phyloP scores from a whole-genome alignment of 2,329 filamentous ascomycete species.

The Trichoderma polysporum region DNA sequence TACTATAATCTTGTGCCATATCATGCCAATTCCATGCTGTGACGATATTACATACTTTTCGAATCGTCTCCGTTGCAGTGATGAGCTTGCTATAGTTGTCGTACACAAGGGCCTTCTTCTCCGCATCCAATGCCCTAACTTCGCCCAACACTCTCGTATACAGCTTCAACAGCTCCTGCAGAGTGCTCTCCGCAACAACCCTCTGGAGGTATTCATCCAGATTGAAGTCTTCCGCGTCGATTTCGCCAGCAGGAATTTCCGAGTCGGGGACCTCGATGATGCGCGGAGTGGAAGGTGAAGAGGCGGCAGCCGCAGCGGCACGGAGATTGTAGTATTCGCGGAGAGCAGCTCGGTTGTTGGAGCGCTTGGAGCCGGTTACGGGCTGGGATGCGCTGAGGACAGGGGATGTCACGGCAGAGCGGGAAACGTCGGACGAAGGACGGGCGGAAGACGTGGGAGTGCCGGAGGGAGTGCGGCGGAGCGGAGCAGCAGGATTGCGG shows the following conservation, averaged over 20 bases:
- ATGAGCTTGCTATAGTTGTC: slow-evolving; percentile 98
- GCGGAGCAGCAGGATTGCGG: slow-evolving; percentile 56
- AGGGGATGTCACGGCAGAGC: slow-evolving; percentile 60
- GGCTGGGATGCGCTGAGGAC: slow-evolving; percentile 35
- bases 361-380: slow-evolving; percentile 39
- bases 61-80: slow-evolving; percentile 92
- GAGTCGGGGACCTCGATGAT: slow-evolving; percentile 50
- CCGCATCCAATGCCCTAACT: slow-evolving; percentile 86
- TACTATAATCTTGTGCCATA: not conserved
- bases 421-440: slow-evolving; percentile 66
- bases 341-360: slow-evolving; percentile 78
- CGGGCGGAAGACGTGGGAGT: slow-evolving; percentile 73
- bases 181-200: slow-evolving; percentile 59
- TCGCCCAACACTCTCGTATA: slow-evolving; percentile 75
- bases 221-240: slow-evolving; percentile 73
- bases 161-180: slow-evolving; percentile 67
- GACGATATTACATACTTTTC: slow-evolving; percentile 52
- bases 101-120: slow-evolving; percentile 95
- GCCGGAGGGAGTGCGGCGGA: slow-evolving; percentile 57
- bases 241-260: slow-evolving; percentile 65
- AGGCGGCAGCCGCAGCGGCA: slow-evolving; percentile 41
- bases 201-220: slow-evolving; percentile 65
- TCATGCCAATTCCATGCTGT: not conserved
- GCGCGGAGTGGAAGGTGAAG: slow-evolving; percentile 37
- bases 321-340: slow-evolving; percentile 90